These are phyloP conservation scores for Pelargonium cotyledonis DNA, from an alignment of 441 rosid genomes.

Conservation along the genomic window DNA sequence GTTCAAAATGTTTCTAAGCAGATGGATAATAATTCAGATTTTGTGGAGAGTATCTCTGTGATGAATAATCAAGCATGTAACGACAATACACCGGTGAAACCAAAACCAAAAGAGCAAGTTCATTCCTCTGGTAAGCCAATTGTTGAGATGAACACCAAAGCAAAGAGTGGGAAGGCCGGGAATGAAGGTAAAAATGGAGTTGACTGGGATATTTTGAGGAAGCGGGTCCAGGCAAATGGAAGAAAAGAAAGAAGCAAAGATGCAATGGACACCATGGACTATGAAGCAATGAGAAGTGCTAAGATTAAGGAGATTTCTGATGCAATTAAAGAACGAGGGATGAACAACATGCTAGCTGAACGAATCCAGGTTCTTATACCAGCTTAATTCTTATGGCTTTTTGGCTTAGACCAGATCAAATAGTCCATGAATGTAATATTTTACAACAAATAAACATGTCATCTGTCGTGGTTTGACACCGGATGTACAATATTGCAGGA, in stretches of 20 bases:
- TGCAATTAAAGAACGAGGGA: constrained; percentile 79
- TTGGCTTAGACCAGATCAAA: constrained; percentile 20
- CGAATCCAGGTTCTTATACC: constrained; percentile 59
- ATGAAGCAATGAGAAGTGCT: constrained; percentile 73
- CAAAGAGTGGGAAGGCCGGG: constrained; percentile 43
- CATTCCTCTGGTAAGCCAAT: constrained; percentile 25
- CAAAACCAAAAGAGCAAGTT: constrained; percentile 30
- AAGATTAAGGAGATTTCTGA: constrained; percentile 45
- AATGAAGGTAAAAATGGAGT: constrained; percentile 38
- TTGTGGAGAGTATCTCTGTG: constrained; percentile 28
- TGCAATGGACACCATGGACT: constrained; percentile 73
- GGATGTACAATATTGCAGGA: constrained; percentile 52
- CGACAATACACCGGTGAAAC: constrained; percentile 19
- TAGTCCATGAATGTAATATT: constrained; percentile 11
- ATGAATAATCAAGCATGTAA: constrained; percentile 23
- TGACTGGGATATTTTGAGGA: constrained; percentile 84
- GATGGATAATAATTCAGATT: constrained; percentile 24
- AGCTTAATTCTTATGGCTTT: background rate
- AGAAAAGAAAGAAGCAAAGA: constrained; percentile 50
- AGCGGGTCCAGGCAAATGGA: constrained; percentile 36
- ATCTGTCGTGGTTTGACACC: constrained; percentile 16
- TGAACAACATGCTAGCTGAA: constrained; percentile 92
- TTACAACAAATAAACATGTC: background rate
- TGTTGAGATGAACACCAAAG: constrained; percentile 34
- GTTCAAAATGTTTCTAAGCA: constrained; percentile 24